Conservation (phyloP, 306 rosid species). For the Quercus bicolor region DNA sequence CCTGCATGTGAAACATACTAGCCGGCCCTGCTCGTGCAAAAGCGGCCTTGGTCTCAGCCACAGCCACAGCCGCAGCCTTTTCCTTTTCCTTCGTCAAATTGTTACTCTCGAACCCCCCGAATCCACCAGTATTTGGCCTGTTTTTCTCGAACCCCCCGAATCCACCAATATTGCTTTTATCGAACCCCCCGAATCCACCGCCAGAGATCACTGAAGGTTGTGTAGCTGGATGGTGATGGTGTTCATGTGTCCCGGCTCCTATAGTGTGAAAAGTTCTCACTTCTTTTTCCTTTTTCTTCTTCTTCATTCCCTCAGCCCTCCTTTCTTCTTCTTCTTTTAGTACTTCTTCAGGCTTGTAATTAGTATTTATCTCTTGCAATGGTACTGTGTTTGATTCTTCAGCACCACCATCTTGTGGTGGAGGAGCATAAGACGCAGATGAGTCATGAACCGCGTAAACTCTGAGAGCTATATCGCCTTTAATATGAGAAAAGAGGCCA, state of each 20-base stretch:
- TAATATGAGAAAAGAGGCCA: slow-evolving; percentile 53
- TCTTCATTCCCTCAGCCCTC: slow-evolving; percentile 34
- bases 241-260: slow-evolving; percentile 33
- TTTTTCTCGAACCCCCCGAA: background rate
- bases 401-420: background rate
- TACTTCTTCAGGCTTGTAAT: slow-evolving; percentile 12
- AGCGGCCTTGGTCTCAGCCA: slow-evolving; percentile 45
- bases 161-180: background rate
- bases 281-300: slow-evolving; percentile 62
- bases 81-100: background rate
- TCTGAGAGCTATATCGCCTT: slow-evolving; percentile 76
- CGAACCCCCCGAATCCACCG: slow-evolving; percentile 1
- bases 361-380: slow-evolving; percentile 59
- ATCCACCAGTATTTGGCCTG: too few relatives aligned
- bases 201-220: slow-evolving; percentile 12
- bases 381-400: slow-evolving; percentile 34
- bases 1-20: slow-evolving; percentile 60
- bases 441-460: slow-evolving; percentile 39
- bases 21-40: slow-evolving; percentile 66
- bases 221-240: slow-evolving; percentile 18
- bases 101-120: too few relatives aligned
- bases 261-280: slow-evolving; percentile 77
- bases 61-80: background rate
- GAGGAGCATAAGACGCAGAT: slow-evolving; percentile 7
- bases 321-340: slow-evolving; percentile 26